Conservation (phyloP, 805 yeast genomes). For the Isabelozyma pseudorhagii region DNA sequence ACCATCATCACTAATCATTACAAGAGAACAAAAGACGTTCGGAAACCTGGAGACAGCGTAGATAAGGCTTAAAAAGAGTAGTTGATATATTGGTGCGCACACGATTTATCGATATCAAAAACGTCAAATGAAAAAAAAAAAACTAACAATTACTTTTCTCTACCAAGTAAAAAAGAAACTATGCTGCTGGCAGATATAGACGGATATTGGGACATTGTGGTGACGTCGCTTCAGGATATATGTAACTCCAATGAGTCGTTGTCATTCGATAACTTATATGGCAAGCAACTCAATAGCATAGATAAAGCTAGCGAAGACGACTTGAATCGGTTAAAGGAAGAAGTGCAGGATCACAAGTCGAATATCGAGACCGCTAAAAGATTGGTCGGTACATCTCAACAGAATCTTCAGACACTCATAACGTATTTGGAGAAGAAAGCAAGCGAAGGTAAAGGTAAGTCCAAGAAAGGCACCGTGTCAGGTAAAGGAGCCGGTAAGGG, state of each 20-base stretch:
- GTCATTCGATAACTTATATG: conserved; percentile 43
- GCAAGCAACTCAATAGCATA: conserved; percentile 20
- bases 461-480: conserved; percentile 6
- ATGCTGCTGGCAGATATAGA: conserved; percentile 34
- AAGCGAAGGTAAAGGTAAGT: conserved; percentile 4
- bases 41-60: too few species aligned
- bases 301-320: conserved; percentile 35
- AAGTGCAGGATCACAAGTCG: conserved; percentile 50
- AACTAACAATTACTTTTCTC: background rate
- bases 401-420: conserved; percentile 48
- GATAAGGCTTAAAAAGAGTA: too few species aligned
- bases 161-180: background rate
- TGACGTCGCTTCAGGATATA: conserved; percentile 65
- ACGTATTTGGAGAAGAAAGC: conserved; percentile 19
- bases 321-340: conserved; percentile 36
- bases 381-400: conserved; percentile 34
- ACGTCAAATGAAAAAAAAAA: background rate
- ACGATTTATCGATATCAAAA: background rate
- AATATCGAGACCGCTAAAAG: conserved; percentile 51
- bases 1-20: background rate
- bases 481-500: conserved; percentile 8
- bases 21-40: too few species aligned
- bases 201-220: conserved; percentile 66
- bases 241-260: conserved; percentile 58
- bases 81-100: background rate